Percentiles rank a stretch among this genome's conserved stretches.
Evolutionary conservation across 192 early-diverging fungal species (phyloP).

Genomic region (Mortierella alpina): DNA sequence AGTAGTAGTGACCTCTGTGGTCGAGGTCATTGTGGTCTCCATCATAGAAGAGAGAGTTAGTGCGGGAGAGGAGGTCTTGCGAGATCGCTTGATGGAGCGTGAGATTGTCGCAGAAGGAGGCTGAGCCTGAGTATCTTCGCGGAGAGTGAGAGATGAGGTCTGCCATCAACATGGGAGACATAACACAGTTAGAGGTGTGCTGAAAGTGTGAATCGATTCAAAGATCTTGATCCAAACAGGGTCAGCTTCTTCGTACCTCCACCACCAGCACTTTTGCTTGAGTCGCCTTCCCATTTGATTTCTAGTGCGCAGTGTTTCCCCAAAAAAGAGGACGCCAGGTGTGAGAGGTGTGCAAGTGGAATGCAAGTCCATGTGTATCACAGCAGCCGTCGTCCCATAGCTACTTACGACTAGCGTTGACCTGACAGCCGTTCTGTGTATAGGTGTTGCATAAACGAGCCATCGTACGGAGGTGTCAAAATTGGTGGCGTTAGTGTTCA

Average conservation of each 20-base stretch:
- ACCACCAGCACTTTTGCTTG: too few relatives aligned
- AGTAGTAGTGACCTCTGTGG: not conserved
- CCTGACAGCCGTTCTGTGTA: not conserved
- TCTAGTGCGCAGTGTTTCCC: too few relatives aligned
- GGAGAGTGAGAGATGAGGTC: not conserved
- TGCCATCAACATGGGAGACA: too few relatives aligned
- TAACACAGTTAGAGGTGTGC: too few relatives aligned
- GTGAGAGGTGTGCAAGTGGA: too few relatives aligned
- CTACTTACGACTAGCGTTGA: not conserved
- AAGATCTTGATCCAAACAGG: too few relatives aligned
- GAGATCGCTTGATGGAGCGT: not conserved
- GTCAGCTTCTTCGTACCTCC: too few relatives aligned
- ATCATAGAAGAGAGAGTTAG: not conserved
- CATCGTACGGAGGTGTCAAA: not conserved
- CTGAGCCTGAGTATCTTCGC: not conserved
- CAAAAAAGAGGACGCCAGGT: too few relatives aligned
- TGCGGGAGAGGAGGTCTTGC: not conserved
- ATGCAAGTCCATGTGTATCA: too few relatives aligned
- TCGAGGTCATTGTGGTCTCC: not conserved
- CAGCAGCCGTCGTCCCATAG: too few relatives aligned
- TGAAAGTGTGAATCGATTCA: too few relatives aligned
- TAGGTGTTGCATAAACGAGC: not conserved
- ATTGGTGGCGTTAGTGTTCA: constrained; percentile 47
- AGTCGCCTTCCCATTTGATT: too few relatives aligned
- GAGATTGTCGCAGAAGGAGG: not conserved